A percentile compares a stretch with the other conserved stretches of the same genome.
Evolutionary conservation across 1,139 yeast genomes (phyloP).

Genomic region (Candida sojae): DNA sequence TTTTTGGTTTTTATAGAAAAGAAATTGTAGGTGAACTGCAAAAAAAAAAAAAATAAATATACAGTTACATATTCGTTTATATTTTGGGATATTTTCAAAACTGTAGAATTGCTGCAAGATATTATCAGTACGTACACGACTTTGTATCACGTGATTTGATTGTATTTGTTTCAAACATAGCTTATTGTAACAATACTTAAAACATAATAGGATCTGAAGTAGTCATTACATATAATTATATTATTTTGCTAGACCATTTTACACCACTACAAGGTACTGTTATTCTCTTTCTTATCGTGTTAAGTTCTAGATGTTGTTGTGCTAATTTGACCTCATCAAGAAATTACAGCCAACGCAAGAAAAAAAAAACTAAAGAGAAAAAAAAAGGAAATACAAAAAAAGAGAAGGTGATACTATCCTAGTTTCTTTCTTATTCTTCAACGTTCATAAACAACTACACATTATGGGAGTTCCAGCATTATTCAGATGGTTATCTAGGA

Average conservation of each 20-base stretch:
- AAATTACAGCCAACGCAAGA: background rate
- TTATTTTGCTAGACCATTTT: no score
- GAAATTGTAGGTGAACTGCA: background rate
- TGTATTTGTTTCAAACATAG: no score
- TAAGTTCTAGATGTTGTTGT: no score
- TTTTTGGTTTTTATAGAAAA: background rate
- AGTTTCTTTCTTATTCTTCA: background rate
- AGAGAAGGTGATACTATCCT: background rate
- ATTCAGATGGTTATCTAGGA: slow-evolving; percentile 91
- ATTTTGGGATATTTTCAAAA: no score
- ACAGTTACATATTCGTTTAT: background rate
- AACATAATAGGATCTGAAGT: no score
- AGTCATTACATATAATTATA: no score
- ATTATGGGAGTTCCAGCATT: slow-evolving; percentile 89
- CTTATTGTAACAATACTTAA: no score
- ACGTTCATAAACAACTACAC: background rate
- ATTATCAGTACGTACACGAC: no score
- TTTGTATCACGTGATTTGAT: no score
- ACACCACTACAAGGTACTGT: no score
- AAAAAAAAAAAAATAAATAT: background rate
- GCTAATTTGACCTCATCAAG: background rate
- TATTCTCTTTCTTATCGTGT: no score
- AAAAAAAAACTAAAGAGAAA: background rate
- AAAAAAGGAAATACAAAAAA: background rate
- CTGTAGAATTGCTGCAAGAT: no score